These are phyloP conservation scores for Arthrobotrys musiformis DNA, from an alignment of 2,329 filamentous ascomycete species.

Conservation along the genomic window DNA sequence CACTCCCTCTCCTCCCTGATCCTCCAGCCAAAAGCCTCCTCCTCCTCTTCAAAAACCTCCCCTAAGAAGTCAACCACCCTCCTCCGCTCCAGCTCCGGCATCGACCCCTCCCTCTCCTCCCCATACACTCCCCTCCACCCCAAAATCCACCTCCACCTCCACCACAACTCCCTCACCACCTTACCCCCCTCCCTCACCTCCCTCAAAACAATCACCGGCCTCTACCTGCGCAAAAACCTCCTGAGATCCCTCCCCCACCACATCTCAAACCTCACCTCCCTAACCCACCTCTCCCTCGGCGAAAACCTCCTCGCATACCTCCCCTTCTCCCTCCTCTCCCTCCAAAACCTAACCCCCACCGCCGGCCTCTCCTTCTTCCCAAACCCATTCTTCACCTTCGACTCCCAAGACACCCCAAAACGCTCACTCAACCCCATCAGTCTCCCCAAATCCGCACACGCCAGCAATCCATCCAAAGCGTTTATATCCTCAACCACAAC, in stretches of 20 bases:
- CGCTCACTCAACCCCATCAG: background rate
- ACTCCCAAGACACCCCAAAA: background rate
- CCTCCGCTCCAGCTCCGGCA: constrained; percentile 33
- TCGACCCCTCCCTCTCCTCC: constrained; percentile 15
- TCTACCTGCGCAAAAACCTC: constrained; percentile 32
- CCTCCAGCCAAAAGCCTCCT: constrained; percentile 19
- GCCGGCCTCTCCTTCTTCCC: constrained; percentile 2
- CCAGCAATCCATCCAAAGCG: background rate
- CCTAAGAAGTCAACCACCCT: background rate
- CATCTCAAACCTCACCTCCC: constrained; percentile 18
- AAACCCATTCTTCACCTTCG: constrained; percentile 25
- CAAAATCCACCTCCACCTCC: constrained; percentile 12
- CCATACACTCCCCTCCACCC: constrained; percentile 25
- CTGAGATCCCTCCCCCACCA: constrained; percentile 25
- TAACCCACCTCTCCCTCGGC: constrained; percentile 8
- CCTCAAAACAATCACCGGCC: constrained; percentile 1
- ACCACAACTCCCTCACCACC: constrained; percentile 22
- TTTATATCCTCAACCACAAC: background rate
- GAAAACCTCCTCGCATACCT: constrained; percentile 28
- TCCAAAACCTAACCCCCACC: background rate
- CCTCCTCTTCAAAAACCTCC: background rate
- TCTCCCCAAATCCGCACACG: background rate
- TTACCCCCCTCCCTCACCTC: constrained; percentile 19
- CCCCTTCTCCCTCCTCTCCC: constrained; percentile 16
- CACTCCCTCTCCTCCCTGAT: constrained; percentile 29